phyloP scores from a whole-genome alignment of 371 early-diverging fungal genomes.

The Mortierella sp. region DNA sequence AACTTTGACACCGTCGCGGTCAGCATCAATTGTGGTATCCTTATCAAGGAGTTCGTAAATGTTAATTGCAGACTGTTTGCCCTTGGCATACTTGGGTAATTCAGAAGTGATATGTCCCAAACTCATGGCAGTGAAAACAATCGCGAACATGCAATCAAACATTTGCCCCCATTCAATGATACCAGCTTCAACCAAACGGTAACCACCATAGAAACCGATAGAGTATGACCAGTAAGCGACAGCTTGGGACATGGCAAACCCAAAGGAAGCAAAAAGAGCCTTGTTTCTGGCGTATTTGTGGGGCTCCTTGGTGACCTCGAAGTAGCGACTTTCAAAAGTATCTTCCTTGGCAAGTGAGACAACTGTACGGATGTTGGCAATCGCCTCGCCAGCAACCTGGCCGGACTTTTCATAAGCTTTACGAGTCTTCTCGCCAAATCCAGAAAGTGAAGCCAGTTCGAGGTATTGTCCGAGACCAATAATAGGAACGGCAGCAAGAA shows the following conservation, averaged over 20 bases:
- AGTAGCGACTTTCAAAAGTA: conserved; percentile 73
- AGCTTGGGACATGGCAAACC: conserved; percentile 78
- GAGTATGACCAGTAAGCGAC: conserved; percentile 72
- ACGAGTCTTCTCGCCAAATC: conserved; percentile 71
- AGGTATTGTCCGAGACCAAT: conserved; percentile 57
- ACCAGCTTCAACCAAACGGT: conserved; percentile 31
- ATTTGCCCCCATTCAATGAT: conserved; percentile 19
- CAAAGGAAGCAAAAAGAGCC: conserved; percentile 70
- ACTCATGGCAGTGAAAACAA: conserved; percentile 81
- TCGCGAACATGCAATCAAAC: conserved; percentile 72
- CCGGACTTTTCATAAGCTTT: conserved; percentile 78
- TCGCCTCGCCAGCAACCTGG: conserved; percentile 87
- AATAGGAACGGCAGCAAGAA: conserved; percentile 66
- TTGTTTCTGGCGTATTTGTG: conserved; percentile 71
- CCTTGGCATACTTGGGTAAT: conserved; percentile 75
- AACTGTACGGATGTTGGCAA: conserved; percentile 91
- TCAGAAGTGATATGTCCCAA: conserved; percentile 69
- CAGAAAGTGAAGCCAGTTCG: conserved; percentile 54
- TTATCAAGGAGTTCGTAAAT: conserved; percentile 73
- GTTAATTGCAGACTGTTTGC: conserved; percentile 83
- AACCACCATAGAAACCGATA: conserved; percentile 64
- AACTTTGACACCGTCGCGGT: conserved; percentile 57
- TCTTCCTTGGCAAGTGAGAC: conserved; percentile 84
- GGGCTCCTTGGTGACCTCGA: conserved; percentile 71
- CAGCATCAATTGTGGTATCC: conserved; percentile 66